phyloP scores from a whole-genome alignment of 2,329 filamentous ascomycete species.

The Golovinomyces cichoracearum region DNA sequence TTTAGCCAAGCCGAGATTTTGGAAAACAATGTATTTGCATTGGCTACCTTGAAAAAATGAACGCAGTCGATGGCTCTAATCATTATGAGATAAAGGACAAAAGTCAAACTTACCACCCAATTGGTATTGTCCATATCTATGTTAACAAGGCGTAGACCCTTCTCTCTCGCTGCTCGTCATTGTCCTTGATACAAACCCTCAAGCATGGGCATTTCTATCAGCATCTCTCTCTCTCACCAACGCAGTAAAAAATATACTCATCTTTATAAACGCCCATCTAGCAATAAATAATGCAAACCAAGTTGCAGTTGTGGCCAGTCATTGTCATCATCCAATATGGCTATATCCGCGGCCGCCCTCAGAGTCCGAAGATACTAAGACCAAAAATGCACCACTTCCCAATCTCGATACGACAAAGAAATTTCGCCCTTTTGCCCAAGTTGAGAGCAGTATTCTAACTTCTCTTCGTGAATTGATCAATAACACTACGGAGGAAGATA shows the following conservation, averaged over 20 bases:
- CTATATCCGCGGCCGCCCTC: conserved; percentile 42
- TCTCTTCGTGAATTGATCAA: conserved; percentile 51
- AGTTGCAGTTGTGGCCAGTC: conserved; percentile 72
- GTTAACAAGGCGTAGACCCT: conserved; percentile 18
- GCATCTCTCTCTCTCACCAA: conserved; percentile 53
- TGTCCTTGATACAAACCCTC: conserved; percentile 85
- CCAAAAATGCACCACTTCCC: conserved; percentile 22
- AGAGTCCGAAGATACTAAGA: conserved; percentile 27
- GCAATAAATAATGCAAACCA: conserved; percentile 85
- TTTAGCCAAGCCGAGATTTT: too few species aligned
- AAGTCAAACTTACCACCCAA: conserved; percentile 16
- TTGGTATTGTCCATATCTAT: conserved; percentile 1
- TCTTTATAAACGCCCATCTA: conserved; percentile 92
- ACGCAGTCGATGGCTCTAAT: conserved; percentile 35
- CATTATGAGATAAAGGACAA: conserved; percentile 24
- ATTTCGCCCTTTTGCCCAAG: conserved; percentile 69
- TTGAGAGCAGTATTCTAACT: conserved; percentile 54
- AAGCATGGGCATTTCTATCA: conserved; percentile 65
- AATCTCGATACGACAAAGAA: conserved; percentile 40
- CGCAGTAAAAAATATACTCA: conserved; percentile 66
- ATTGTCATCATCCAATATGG: conserved; percentile 65
- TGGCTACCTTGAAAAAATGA: conserved; percentile 24
- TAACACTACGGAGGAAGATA: conserved; percentile 35
- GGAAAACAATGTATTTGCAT: neutral
- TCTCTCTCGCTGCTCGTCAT: conserved; percentile 67